Evolutionary conservation across 768 basidiomycete genomes (phyloP), one percentile per base, ranked within the genome.

Genomic region (Russula sp.): DNA sequence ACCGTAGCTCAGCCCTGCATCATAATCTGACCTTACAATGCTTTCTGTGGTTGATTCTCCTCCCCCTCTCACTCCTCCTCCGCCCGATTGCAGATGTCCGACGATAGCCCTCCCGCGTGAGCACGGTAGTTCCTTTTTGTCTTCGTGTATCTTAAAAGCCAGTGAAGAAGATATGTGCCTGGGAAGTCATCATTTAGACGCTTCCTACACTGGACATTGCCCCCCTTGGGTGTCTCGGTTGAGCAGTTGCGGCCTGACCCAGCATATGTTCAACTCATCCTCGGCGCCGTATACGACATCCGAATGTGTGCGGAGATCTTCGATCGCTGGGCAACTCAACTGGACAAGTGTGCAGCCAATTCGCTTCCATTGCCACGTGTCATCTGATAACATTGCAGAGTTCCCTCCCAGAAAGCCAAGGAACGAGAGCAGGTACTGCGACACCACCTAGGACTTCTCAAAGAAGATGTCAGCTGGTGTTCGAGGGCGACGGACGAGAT

Each of bases 91-190:
- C n/a, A 40, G 1, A 64, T 60, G 63, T 56, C 49, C 5, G 63
- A 60, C 5, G 63, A 60, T 22, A 60, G 48, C 20, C 57, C 63
- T 9, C 54, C 63, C 32, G 54, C 63, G 63, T 60, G 56, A 64
- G 63, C 8, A 4, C 37, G 37, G 45, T 49, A 11, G 9, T 57
- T 62, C 44, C 48, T 4, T 11, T 20, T 39, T 34, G 27, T 27
- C 32, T 54, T 37, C 18, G n/a, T 35, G n/a, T 44, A 16, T 59
- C 53, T 60, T 40, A 55, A 45, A 22, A 20, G 34, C 34, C 22
- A 37, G 18, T 50, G 54, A 64, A 22, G 32, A 59, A 64, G 63
- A 59, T 56, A 51, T 51, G 42, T 31, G 32, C 58, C 63, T 6
- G 27, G 35, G 20, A 51, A 44, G 27, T 60, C 63, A n/a, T 44